phyloP scores from a whole-genome alignment of 345 rosid genomes.

The Brassica rapa region DNA sequence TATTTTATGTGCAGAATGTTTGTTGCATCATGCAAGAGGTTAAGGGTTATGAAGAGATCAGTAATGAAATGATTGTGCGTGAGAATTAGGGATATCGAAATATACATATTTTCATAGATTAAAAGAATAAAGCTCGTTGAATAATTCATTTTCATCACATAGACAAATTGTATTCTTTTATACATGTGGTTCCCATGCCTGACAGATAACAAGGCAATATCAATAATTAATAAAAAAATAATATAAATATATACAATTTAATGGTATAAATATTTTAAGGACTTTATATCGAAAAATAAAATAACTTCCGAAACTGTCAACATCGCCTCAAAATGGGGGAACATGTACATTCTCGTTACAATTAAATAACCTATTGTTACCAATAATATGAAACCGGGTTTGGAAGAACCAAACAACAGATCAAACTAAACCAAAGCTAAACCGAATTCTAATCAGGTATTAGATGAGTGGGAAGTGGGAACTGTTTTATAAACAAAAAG shows the following conservation, averaged over 20 bases:
- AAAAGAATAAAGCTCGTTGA: not conserved
- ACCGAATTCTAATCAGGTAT: slow-evolving; percentile 37
- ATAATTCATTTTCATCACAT: not conserved
- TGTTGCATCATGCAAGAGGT: slow-evolving; percentile 62
- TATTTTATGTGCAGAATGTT: slow-evolving; percentile 50
- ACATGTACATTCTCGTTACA: slow-evolving; percentile 40
- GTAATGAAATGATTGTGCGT: not conserved
- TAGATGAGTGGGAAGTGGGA: slow-evolving; percentile 30
- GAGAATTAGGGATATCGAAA: slow-evolving; percentile 14
- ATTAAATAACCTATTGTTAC: slow-evolving; percentile 18
- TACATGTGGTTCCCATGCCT: not conserved
- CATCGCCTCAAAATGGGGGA: slow-evolving; percentile 31
- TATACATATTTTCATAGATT: not conserved
- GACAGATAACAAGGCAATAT: not conserved
- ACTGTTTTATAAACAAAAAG: slow-evolving; percentile 38
- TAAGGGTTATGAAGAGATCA: slow-evolving; percentile 65
- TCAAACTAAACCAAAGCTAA: slow-evolving; percentile 32
- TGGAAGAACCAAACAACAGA: slow-evolving; percentile 43
- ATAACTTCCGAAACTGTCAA: slow-evolving; percentile 18
- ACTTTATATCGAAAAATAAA: not conserved
- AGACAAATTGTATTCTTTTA: not conserved
- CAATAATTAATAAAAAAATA: not conserved
- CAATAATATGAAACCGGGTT: slow-evolving; percentile 13
- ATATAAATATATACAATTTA: not conserved
- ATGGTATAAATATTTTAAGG: not conserved